Base-by-base conservation (phyloP, 805 yeast species). In the Pichia cabralensis region DNA sequence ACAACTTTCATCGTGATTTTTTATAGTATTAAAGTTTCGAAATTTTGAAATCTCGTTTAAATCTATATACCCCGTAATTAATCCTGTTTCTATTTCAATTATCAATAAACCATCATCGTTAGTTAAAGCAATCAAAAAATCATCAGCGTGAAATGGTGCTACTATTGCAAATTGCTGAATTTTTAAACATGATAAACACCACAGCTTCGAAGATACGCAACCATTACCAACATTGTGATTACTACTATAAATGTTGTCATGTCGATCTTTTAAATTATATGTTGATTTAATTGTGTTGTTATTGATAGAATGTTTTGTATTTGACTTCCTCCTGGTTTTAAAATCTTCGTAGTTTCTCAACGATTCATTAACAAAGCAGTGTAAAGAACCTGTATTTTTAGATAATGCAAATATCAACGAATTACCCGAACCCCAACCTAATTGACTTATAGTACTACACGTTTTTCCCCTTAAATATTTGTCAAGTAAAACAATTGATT, bases 391-490 rank as follows among this genome's bases (percentile, higher is more conserved):
- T 11, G 69, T 61, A 5, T 62, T 52, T 35, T 61, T 58, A 18
- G 78, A 76, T 13, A 74, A 60, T 27, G 76, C 56, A 0, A 76
- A 71, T 40, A 76, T 46, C 10, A 61, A 60, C 5, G 47, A 41
- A 30, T 69, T 65, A 31, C 61, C 61, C 7, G 57, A 53, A 24
- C 62, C 63, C 85, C 86, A 79, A 18, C 66, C 48, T 4, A 77
- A 53, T 14, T 69, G 63, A 22, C 60, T 58, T 16, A 77, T 64
- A 2, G 61, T 49, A 0, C 81, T 72, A 6, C 75, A 65, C 1
- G 82, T 76, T 45, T 72, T 74, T 2, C 88, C 86, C 17, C 85
- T 60, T 10, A 54, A 55, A 43, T 74, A 76, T 41, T 71, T 69
- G 13, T 80, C 84, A 31, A 74, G 48, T 16, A 78, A 53, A 1